Evolutionary conservation across 139 green algal species (phyloP), one percentile per base, ranked within the genome.

Genomic region (Closterium sp.): DNA sequence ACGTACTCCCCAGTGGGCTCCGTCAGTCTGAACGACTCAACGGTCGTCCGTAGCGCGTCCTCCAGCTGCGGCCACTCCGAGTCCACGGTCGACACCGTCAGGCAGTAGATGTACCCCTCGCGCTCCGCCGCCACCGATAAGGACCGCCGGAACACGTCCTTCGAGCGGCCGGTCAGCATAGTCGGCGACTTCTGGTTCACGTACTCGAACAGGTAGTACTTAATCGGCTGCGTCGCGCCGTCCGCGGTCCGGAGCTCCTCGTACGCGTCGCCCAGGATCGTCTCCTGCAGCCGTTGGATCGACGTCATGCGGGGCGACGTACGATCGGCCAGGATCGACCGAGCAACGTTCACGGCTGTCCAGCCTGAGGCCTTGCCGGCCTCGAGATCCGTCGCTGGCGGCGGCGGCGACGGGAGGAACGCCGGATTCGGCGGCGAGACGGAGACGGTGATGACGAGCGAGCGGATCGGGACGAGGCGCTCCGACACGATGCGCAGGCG

Each of bases 21-120:
- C 81, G 34, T 84, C 23, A 91, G 81, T 33, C 81, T 35, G 35
- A 91, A 91, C 34, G 87, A 91, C 9, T 34, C 25, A 35, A 91
- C 23, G 5, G 87, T 38, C 28, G 76, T 33, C 7, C 34, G 38
- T 86, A 91, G 33, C 12, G 34, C 33, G 7, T 33, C 55, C 81
- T 91, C 87, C 87, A 91, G 76, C 87, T 91, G 87, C 87, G 32
- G 32, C 87, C 87, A 91, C 34, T 35, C 32, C 33, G 33, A 83
- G 28, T 91, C 55, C 31, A 91, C 34, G 6, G 87, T 91, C 25
- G 87, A 91, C 25, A 91, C 55, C 55, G 55, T 76, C 55, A 76
- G 55, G 55, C 55, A 91, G 64, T 91, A 91, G 12, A 91, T 88
- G 88, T 85, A 91, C 28, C 88, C 88, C 69, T 91, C 28, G 19